Evolutionary conservation across 805 yeast genomes (phyloP).

Genomic region (Candida saitoana): DNA sequence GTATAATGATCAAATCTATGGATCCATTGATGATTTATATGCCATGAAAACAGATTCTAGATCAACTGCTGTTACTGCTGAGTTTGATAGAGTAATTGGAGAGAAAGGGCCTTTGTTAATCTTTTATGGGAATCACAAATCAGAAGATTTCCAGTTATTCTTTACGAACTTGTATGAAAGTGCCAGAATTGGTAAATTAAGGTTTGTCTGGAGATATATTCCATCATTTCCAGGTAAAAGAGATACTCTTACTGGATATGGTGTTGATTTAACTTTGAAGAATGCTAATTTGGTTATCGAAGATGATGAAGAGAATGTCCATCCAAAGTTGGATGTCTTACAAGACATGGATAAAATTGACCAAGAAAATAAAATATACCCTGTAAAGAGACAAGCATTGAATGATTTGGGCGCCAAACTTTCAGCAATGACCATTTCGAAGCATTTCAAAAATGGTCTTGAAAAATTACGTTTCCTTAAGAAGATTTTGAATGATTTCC

Average conservation of each 20-base stretch:
- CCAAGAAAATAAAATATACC: slow-evolving; percentile 19
- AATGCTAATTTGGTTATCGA: slow-evolving; percentile 63
- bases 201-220: slow-evolving; percentile 73
- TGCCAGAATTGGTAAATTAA: slow-evolving; percentile 60
- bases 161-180: slow-evolving; percentile 56
- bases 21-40: slow-evolving; percentile 69
- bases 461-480: slow-evolving; percentile 34
- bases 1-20: slow-evolving; percentile 52
- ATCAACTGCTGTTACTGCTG: slow-evolving; percentile 17
- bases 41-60: slow-evolving; percentile 63
- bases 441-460: slow-evolving; percentile 9
- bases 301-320: slow-evolving; percentile 51
- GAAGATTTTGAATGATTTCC: slow-evolving; percentile 48
- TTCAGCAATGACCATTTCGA: slow-evolving; percentile 32
- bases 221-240: slow-evolving; percentile 25
- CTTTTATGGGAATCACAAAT: slow-evolving; percentile 62
- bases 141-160: slow-evolving; percentile 50
- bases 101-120: slow-evolving; percentile 52
- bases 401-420: slow-evolving; percentile 37
- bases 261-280: slow-evolving; percentile 59
- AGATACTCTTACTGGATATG: slow-evolving; percentile 55
- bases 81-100: slow-evolving; percentile 69
- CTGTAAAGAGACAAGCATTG: slow-evolving; percentile 28
- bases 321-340: background rate
- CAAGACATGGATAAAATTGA: slow-evolving; percentile 14